A percentile compares a stretch with the other conserved stretches of the same genome.
Conservation (phyloP, 441 rosid genomes). For the Omphalea diandra region DNA sequence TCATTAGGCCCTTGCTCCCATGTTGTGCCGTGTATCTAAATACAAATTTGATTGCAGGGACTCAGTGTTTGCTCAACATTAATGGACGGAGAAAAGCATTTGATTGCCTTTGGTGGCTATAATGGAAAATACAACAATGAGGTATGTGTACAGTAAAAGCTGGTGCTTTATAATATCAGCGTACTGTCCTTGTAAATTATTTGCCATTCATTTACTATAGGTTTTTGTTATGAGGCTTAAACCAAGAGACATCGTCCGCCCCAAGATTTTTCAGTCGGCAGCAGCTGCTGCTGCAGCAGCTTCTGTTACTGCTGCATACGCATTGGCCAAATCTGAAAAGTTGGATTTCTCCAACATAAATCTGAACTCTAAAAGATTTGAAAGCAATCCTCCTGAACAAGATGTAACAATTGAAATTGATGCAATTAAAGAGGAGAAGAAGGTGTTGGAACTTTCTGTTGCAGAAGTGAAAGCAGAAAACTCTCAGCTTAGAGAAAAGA, state of each 20-base stretch:
- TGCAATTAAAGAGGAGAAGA: conserved; percentile 70
- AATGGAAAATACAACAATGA: conserved; percentile 92
- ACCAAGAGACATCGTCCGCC: conserved; percentile 58
- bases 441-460: conserved; percentile 49
- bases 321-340: conserved; percentile 83
- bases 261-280: conserved; percentile 85
- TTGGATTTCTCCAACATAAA: conserved; percentile 50
- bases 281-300: conserved; percentile 99
- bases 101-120: conserved; percentile 97
- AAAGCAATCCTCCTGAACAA: conserved; percentile 32
- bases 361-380: conserved; percentile 39
- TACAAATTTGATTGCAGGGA: conserved; percentile 57
- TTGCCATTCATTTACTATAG: conserved; percentile 34
- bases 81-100: conserved; percentile 60
- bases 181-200: conserved; percentile 7
- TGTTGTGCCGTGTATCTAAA: conserved; percentile 15
- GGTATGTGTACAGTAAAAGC: conserved; percentile 37
- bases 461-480: conserved; percentile 61
- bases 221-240: conserved; percentile 79
- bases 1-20: background rate
- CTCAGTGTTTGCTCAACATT: conserved; percentile 78
- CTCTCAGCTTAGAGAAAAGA: conserved; percentile 59
- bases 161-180: background rate
- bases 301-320: conserved; percentile 94
- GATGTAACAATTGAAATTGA: conserved; percentile 47